phyloP scores from a whole-genome alignment of 148 eudicot species.

The Beta vulgaris region DNA sequence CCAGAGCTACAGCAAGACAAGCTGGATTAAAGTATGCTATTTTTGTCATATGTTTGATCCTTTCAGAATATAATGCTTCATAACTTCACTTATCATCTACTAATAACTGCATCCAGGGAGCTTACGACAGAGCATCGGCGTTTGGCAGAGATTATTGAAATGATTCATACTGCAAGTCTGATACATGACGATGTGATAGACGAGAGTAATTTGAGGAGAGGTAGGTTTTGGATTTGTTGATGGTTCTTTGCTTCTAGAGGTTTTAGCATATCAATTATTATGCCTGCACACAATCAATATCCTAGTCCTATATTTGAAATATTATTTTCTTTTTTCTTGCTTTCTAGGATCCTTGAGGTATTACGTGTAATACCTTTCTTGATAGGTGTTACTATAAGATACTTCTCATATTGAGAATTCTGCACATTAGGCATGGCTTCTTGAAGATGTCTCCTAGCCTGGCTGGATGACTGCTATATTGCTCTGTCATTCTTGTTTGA shows the following conservation, averaged over 20 bases:
- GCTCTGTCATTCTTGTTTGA: not conserved
- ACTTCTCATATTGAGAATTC: not conserved
- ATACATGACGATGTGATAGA: conserved; percentile 91
- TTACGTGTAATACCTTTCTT: not conserved
- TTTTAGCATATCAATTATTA: not conserved
- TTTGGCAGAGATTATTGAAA: conserved; percentile 85
- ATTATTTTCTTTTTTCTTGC: too few species aligned
- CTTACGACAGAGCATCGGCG: conserved; percentile 79
- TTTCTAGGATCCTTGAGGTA: not conserved
- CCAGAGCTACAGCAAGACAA: conserved; percentile 79
- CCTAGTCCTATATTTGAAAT: not conserved
- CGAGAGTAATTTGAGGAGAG: conserved; percentile 91
- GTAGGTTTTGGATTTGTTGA: conserved; percentile 33
- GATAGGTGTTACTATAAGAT: not conserved
- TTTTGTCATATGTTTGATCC: conserved; percentile 9
- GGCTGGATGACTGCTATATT: not conserved
- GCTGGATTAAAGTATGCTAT: conserved; percentile 64
- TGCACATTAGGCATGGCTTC: not conserved
- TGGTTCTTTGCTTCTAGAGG: not conserved
- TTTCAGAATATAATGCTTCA: not conserved
- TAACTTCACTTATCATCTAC: conserved; percentile 1
- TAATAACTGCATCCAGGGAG: conserved; percentile 54
- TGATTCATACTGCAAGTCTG: conserved; percentile 94
- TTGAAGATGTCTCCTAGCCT: not conserved
- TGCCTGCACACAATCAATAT: not conserved